Evolutionary conservation across 768 basidiomycete species (phyloP), one percentile per base, ranked within the genome.

Genomic region (Ephemerocybe angulata): DNA sequence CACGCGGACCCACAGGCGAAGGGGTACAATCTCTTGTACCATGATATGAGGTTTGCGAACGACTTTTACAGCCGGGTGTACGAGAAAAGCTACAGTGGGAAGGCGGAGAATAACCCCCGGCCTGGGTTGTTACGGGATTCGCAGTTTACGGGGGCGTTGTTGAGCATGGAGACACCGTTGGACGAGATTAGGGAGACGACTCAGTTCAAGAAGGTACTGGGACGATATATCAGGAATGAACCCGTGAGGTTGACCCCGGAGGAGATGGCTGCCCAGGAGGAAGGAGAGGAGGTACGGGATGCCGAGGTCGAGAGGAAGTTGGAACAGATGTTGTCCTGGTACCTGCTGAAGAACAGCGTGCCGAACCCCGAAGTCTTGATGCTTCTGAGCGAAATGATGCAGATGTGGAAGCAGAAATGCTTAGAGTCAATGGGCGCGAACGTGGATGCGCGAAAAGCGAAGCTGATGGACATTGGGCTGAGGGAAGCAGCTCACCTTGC

Each of bases 401-500:
- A 3, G 69, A 80, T 6, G 72, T 76, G 1, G 84, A 86, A 0
- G 78, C 78, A 6, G 86, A 85, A 0, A 83, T 79, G 0, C 58
- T 57, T 10, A 69, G 7, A 25, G 37, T 10, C 21, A 15, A 24
- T 42, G 2, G 50, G 22, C 5, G 50, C n/a, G 7, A 22, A 50
- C 19, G 29, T 8, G 17, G 48, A 52, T 40, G 24, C 29, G 8
- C 37, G 15, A 7, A 40, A 80, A 58, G 60, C 62, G 17, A 59
- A 52, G 17, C 59, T 63, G 7, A 62, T 82, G 41, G 78, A 78
- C 57, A 48, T 70, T 54, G 80, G 78, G 8, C 93, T 98, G 58
- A 86, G 84, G 61, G 89, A 95, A 64, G 92, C 97, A 8, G 65
- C 97, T 57, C 88, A 93, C 63, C 82, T 85, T 0, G 89, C 94